Percentiles rank a stretch among this genome's conserved stretches.
Evolutionary conservation across 139 green algal genomes (phyloP).

Genomic region (Coccomyxa sp.): DNA sequence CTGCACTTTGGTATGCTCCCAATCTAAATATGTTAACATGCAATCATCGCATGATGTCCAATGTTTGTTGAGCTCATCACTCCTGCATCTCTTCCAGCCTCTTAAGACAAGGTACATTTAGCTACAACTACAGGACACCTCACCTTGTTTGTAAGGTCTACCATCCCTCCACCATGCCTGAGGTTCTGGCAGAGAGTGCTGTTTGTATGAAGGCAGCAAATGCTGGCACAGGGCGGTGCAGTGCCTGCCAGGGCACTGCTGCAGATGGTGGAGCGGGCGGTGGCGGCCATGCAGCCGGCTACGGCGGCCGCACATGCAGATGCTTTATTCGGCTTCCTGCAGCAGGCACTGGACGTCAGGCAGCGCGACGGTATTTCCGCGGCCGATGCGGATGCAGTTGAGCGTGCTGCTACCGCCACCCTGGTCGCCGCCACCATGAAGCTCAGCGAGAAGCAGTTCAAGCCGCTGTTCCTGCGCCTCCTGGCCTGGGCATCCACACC

Average conservation of each 20-base stretch:
- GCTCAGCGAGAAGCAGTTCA: conserved; percentile 84
- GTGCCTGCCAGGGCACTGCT: too few species aligned
- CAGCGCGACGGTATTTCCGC: conserved; percentile 9
- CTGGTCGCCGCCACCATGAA: conserved; percentile 81
- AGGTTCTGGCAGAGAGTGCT: too few species aligned
- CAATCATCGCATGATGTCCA: too few species aligned
- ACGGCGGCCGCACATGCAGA: conserved; percentile 43
- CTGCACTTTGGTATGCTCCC: not conserved
- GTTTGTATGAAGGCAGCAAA: too few species aligned
- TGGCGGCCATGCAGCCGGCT: conserved; percentile 51
- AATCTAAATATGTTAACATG: too few species aligned
- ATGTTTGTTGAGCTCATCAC: too few species aligned
- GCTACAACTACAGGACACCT: too few species aligned
- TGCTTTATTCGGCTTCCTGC: conserved; percentile 64
- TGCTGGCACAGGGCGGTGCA: too few species aligned
- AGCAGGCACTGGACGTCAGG: conserved; percentile 71
- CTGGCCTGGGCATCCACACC: conserved; percentile 69
- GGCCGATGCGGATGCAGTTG: conserved; percentile 24
- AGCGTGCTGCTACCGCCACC: conserved; percentile 45
- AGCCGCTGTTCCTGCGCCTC: conserved; percentile 84
- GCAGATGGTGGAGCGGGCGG: conserved; percentile 41
- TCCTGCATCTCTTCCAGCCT: too few species aligned
- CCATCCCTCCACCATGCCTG: too few species aligned
- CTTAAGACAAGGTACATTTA: too few species aligned
- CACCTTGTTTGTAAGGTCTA: too few species aligned